A percentile compares a stretch with the other conserved stretches of the same genome.
These are phyloP conservation scores for Spathaspora gorwiae DNA, from an alignment of 805 yeast genomes.

Conservation along the genomic window DNA sequence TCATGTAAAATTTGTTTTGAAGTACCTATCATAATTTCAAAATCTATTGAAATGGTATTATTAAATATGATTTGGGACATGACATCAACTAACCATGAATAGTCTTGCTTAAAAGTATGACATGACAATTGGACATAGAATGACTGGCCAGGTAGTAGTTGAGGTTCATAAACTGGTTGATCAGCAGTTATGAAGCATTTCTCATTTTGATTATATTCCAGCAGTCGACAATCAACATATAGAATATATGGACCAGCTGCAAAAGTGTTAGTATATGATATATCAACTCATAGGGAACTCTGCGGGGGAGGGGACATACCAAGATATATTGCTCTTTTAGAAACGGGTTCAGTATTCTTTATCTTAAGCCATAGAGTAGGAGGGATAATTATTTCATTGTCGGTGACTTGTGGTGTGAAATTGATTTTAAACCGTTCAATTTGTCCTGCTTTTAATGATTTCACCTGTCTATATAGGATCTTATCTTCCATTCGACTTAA, in stretches of 20 bases:
- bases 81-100: conserved; percentile 78
- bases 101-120: conserved; percentile 54
- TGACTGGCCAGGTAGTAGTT: conserved; percentile 63
- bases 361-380: conserved; percentile 49
- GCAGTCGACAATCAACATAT: conserved; percentile 75
- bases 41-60: conserved; percentile 62
- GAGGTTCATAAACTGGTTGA: conserved; percentile 73
- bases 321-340: conserved; percentile 76
- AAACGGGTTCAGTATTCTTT: conserved; percentile 65
- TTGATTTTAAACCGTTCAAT: conserved; percentile 51
- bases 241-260: conserved; percentile 80
- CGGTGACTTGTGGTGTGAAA: conserved; percentile 34
- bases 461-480: conserved; percentile 31
- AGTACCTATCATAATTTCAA: conserved; percentile 54
- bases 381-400: conserved; percentile 10
- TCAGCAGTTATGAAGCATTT: conserved; percentile 66
- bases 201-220: conserved; percentile 52
- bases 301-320: not conserved
- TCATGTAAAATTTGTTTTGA: conserved; percentile 35
- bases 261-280: not conserved
- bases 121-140: conserved; percentile 57
- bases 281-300: not conserved
- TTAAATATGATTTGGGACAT: conserved; percentile 76
- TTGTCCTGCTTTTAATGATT: conserved; percentile 55
- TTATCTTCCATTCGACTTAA: conserved; percentile 9